phyloP scores from a whole-genome alignment of 306 rosid species.

The Gleditsia sinensis region DNA sequence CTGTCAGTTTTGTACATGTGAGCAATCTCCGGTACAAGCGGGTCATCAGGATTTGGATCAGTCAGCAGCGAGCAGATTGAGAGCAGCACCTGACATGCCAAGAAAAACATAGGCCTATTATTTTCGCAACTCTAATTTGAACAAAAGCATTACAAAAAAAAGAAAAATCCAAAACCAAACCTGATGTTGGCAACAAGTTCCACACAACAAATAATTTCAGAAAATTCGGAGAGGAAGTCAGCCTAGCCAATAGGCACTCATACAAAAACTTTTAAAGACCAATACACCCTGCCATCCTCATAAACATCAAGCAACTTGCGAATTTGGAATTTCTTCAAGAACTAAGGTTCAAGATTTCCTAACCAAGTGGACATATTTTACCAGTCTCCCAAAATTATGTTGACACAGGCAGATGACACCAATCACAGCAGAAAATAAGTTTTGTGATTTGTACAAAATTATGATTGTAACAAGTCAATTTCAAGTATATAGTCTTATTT shows the following conservation, averaged over 20 bases:
- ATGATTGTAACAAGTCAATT: not conserved
- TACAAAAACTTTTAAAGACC: not conserved
- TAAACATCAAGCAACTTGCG: not conserved
- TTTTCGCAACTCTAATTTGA: not conserved
- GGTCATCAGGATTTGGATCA: constrained; percentile 83
- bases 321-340: not conserved
- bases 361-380: not conserved
- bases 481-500: no score
- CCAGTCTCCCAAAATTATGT: constrained; percentile 7
- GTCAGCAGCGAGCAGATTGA: constrained; percentile 82
- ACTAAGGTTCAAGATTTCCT: not conserved
- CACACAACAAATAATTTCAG: not conserved
- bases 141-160: not conserved
- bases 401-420: not conserved
- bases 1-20: constrained; percentile 77
- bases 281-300: not conserved
- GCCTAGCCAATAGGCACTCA: no score
- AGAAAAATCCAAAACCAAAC: not conserved
- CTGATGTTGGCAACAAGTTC: not conserved
- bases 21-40: constrained; percentile 80
- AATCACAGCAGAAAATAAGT: not conserved
- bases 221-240: not conserved
- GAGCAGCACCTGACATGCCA: constrained; percentile 59
- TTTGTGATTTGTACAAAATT: not conserved
- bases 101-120: constrained; percentile 18